Base-by-base conservation (phyloP, 108 stramenopile species). In the Licmophora abbreviata region DNA sequence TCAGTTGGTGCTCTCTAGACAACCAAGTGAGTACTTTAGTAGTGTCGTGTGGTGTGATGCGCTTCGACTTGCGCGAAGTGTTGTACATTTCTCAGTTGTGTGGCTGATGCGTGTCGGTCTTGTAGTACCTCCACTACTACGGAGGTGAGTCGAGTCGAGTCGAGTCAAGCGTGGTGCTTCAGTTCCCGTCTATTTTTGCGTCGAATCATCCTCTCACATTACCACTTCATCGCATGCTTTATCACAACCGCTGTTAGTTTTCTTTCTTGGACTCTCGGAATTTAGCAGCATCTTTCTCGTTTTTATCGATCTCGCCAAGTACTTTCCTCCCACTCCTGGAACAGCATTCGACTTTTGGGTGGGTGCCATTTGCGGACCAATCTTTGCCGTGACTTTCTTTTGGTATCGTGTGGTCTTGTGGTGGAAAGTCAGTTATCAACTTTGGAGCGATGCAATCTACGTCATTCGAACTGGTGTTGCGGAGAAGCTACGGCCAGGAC, bases 221-320 rank as follows among this genome's bases (percentile, higher is more conserved):
- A 3, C 20, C 5, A 18, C 1, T 40, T 15, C 1, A 3, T 40
- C 20, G 38, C 20, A 2, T 5, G 20, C 20, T 18, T 18, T 40
- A 40, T 20, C 2, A 40, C 15, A 2, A 40, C 15, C 5, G 38
- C 3, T 4, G 18, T 3, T 40, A 67, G 71, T 72, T 55, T 77
- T 69, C 47, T 82, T 73, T 62, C 52, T 73, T 8, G 84, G 80
- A 34, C 57, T 69, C 12, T 68, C 73, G 25, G 84, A 85, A 52
- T 49, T 85, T 30, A 69, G 67, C 48, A 77, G 71, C 44, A 50
- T 85, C 10, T 74, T 74, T 55, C 56, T 85, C 3, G 64, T 73
- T 2, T 29, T 79, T 29, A 51, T 76, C 9, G 68, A 70, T 55
- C 14, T 85, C 21, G 69, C 69, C 25, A 61, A 67, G 48, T 81